phyloP scores from a whole-genome alignment of 495 filamentous ascomycete species.

The Friedmanniomyces simplex region DNA sequence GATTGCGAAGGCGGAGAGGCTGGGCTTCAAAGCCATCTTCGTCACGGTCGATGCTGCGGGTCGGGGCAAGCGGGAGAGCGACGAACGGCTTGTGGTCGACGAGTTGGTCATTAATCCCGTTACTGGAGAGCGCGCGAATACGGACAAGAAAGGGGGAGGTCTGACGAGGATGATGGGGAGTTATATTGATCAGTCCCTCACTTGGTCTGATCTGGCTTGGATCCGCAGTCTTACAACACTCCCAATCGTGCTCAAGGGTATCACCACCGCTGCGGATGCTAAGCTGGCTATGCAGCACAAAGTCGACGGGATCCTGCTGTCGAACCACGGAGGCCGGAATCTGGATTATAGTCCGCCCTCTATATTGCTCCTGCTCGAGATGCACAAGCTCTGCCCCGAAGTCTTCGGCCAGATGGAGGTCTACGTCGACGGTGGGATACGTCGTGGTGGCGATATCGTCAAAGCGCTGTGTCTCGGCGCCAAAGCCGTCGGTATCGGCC shows the following conservation, averaged over 20 bases:
- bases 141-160: conserved; percentile 59
- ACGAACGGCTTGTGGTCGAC: conserved; percentile 35
- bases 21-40: conserved; percentile 25
- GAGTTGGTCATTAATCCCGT: conserved; percentile 51
- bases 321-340: conserved; percentile 61
- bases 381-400: conserved; percentile 48
- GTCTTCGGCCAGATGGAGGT: conserved; percentile 54
- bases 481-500: conserved; percentile 20
- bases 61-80: conserved; percentile 26
- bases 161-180: conserved; percentile 61
- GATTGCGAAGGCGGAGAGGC: neutral
- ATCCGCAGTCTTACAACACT: conserved; percentile 34
- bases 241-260: conserved; percentile 53
- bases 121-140: conserved; percentile 45
- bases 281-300: conserved; percentile 42
- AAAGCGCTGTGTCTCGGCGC: conserved; percentile 22
- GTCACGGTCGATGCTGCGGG: conserved; percentile 30
- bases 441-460: conserved; percentile 20
- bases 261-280: conserved; percentile 52
- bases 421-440: conserved; percentile 44
- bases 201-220: conserved; percentile 38
- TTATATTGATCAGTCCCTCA: conserved; percentile 47
- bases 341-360: conserved; percentile 53
- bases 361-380: conserved; percentile 53
- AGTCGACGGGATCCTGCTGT: conserved; percentile 49